phyloP scores from a whole-genome alignment of 495 filamentous ascomycete species.

The Podospora australis region DNA sequence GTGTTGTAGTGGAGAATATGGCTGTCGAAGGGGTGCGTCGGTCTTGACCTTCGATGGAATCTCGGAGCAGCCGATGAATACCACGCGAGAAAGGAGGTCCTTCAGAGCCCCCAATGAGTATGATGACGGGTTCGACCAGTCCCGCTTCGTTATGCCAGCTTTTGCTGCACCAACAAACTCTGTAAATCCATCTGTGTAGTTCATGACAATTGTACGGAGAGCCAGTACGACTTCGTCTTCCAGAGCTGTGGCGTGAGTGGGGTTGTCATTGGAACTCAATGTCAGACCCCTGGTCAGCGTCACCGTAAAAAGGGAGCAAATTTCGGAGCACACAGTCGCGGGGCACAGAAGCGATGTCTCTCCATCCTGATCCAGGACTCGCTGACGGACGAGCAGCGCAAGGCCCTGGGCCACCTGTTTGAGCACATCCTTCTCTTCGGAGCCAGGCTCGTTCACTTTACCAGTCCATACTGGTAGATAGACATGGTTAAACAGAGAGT shows the following conservation, averaged over 20 bases:
- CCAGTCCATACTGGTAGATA: constrained; percentile 36
- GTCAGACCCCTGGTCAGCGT: constrained; percentile 17
- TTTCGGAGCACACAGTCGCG: constrained; percentile 24
- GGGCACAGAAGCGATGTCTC: constrained; percentile 24
- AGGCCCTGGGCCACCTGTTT: constrained; percentile 36
- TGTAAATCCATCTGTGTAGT: constrained; percentile 30
- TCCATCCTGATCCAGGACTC: constrained; percentile 12
- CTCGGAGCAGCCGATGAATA: constrained; percentile 31
- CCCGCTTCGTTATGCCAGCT: constrained; percentile 23
- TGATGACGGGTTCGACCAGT: constrained; percentile 23
- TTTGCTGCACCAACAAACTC: constrained; percentile 15
- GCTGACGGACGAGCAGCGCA: constrained; percentile 32
- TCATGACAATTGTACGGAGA: constrained; percentile 30
- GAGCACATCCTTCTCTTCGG: constrained; percentile 26
- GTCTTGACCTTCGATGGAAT: constrained; percentile 14
- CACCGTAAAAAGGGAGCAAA: constrained; percentile 25
- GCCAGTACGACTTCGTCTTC: constrained; percentile 35
- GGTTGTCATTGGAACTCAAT: constrained; percentile 27
- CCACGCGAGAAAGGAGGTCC: constrained; percentile 23
- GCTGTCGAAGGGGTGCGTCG: neutral
- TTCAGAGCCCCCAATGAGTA: constrained; percentile 21
- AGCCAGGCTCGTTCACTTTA: constrained; percentile 14
- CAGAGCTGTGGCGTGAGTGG: constrained; percentile 19
- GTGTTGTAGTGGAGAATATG: constrained; percentile 21
- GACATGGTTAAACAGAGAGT: constrained; percentile 30